Conservation (phyloP, 192 early-diverging fungal species). For the Haplosporangium gracile region DNA sequence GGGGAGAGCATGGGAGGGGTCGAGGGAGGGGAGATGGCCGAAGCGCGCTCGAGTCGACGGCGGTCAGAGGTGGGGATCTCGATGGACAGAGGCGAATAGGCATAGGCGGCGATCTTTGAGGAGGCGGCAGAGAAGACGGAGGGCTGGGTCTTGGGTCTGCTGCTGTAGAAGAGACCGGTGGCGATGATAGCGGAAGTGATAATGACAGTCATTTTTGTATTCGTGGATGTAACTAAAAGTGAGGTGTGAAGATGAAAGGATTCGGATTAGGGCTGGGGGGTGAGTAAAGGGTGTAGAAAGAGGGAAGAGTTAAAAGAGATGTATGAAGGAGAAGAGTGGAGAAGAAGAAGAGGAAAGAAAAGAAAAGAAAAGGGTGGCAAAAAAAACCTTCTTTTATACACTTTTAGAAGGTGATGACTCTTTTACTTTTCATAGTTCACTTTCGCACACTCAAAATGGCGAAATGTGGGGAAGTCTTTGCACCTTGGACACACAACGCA, state of each 20-base stretch:
- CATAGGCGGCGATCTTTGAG: not conserved
- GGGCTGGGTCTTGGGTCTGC: conserved; percentile 31
- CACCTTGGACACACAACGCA: not conserved
- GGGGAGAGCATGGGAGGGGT: conserved; percentile 40
- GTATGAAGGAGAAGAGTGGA: not conserved
- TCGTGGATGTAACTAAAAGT: no score
- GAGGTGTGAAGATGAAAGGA: not conserved
- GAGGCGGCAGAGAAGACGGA: not conserved
- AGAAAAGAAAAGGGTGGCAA: not conserved
- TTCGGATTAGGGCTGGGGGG: not conserved
- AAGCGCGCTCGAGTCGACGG: conserved; percentile 10
- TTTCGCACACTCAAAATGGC: conserved; percentile 4
- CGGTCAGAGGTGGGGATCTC: conserved; percentile 25
- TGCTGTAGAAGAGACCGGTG: conserved; percentile 21
- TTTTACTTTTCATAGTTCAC: not conserved
- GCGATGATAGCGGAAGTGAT: conserved; percentile 14
- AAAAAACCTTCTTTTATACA: not conserved
- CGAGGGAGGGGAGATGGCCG: conserved; percentile 10
- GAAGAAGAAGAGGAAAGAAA: not conserved
- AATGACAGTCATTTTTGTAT: conserved; percentile 4
- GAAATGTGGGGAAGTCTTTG: conserved; percentile 13
- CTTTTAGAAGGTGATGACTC: not conserved
- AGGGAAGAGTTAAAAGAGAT: not conserved
- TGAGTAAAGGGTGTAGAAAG: not conserved
- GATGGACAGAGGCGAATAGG: conserved; percentile 20